Evolutionary conservation across 257 asterid species (phyloP).

Genomic region (Buddleja alternifolia): DNA sequence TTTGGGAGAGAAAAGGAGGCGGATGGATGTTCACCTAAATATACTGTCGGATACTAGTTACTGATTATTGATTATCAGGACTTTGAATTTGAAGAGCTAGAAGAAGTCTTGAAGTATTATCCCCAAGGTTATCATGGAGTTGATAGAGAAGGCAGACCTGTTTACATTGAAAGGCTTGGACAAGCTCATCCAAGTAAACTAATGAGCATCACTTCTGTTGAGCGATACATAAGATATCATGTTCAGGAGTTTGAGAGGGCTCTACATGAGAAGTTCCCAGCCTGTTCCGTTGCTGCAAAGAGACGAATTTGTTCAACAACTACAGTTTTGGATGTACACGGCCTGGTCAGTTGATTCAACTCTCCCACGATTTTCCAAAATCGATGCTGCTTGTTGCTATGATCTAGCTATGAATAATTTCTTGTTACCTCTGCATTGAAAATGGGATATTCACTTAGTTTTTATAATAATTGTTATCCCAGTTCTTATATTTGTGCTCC

Average conservation of each 20-base stretch:
- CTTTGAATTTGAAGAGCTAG: conserved; percentile 78
- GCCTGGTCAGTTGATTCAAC: conserved; percentile 69
- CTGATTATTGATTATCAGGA: conserved; percentile 56
- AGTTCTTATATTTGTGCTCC: conserved; percentile 13
- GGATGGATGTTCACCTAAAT: conserved; percentile 13
- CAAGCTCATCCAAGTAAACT: conserved; percentile 83
- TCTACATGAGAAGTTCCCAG: conserved; percentile 84
- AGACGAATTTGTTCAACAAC: conserved; percentile 79
- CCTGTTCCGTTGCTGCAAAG: conserved; percentile 92
- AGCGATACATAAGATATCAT: conserved; percentile 82
- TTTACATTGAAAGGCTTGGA: conserved; percentile 96
- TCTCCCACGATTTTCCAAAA: conserved; percentile 21
- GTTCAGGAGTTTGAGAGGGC: conserved; percentile 95
- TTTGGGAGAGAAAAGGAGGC: neutral
- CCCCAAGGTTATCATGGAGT: conserved; percentile 99
- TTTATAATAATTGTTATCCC: neutral
- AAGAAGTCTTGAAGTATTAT: conserved; percentile 84
- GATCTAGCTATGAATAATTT: conserved; percentile 4
- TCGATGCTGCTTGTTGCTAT: conserved; percentile 13
- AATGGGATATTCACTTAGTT: conserved; percentile 12
- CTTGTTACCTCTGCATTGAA: conserved; percentile 22
- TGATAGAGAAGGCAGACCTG: conserved; percentile 95
- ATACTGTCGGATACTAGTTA: conserved; percentile 13
- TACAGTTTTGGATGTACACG: conserved; percentile 92
- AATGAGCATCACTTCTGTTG: conserved; percentile 74